These are phyloP conservation scores for Micromonas commoda DNA, from an alignment of 139 green algal genomes.

Conservation along the genomic window DNA sequence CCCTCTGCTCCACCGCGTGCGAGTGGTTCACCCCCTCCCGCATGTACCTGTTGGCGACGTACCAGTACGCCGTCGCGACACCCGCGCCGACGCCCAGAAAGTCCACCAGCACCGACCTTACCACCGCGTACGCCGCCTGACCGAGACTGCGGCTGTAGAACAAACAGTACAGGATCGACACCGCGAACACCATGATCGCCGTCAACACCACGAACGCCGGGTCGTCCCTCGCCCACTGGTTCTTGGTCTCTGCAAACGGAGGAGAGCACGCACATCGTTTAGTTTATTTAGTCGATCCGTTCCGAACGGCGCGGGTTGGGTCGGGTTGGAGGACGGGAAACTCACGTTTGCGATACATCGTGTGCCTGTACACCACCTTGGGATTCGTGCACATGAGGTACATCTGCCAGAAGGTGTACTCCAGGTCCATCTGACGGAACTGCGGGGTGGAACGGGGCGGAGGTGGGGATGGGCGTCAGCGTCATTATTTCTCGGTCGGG, in stretches of 20 bases:
- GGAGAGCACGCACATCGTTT: too few relatives aligned
- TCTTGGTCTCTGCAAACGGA: too few relatives aligned
- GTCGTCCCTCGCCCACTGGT: conserved; percentile 94
- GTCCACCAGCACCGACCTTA: conserved; percentile 57
- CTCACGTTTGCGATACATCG: conserved; percentile 32
- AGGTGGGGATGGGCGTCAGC: background rate
- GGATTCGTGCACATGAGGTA: conserved; percentile 81
- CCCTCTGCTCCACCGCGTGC: conserved; percentile 79
- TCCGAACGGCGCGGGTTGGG: too few relatives aligned
- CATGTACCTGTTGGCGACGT: conserved; percentile 72
- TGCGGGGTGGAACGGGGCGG: background rate
- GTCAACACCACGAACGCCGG: conserved; percentile 87
- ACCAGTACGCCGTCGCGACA: conserved; percentile 80
- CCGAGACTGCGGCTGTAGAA: conserved; percentile 43
- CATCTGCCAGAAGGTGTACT: conserved; percentile 96
- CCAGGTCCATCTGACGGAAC: conserved; percentile 61
- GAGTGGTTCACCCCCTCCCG: conserved; percentile 47
- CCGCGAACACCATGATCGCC: conserved; percentile 57
- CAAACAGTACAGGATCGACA: conserved; percentile 70
- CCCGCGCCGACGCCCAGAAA: conserved; percentile 71
- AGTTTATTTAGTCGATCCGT: too few relatives aligned
- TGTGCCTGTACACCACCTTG: conserved; percentile 68
- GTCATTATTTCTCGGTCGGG: too few relatives aligned
- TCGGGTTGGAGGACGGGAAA: too few relatives aligned
- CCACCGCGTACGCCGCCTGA: conserved; percentile 30